phyloP scores from a whole-genome alignment of 495 filamentous ascomycete genomes.

The Beverwykella pulmonaria region DNA sequence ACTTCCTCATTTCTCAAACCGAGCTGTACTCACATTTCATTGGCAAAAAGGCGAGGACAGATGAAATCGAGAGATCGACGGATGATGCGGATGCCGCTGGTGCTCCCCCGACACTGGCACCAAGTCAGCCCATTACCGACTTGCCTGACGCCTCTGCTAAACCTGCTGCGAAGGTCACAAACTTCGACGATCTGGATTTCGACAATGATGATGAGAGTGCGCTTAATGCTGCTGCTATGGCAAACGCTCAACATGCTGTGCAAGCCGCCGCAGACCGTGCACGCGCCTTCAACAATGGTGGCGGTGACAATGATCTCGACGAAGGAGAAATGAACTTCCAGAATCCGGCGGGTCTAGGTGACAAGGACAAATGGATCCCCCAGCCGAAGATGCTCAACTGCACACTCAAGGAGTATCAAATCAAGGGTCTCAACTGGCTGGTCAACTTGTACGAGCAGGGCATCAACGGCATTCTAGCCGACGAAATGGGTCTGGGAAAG shows the following conservation, averaged over 20 bases:
- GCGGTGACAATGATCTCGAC: slow-evolving; percentile 62
- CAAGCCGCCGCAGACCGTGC: slow-evolving; percentile 93
- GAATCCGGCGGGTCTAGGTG: slow-evolving; percentile 91
- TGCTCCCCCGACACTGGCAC: slow-evolving; percentile 35
- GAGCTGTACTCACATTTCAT: slow-evolving; percentile 99
- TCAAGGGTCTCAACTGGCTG: slow-evolving; percentile 98
- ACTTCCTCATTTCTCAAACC: slow-evolving; percentile 98
- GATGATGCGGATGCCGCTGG: slow-evolving; percentile 70
- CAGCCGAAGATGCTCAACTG: slow-evolving; percentile 94
- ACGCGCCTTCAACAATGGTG: slow-evolving; percentile 81
- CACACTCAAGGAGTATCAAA: slow-evolving; percentile 95
- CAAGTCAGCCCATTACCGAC: slow-evolving; percentile 48
- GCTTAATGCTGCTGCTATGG: slow-evolving; percentile 80
- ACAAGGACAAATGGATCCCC: slow-evolving; percentile 75
- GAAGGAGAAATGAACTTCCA: slow-evolving; percentile 99
- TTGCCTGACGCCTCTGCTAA: slow-evolving; percentile 48
- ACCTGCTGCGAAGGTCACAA: slow-evolving; percentile 69
- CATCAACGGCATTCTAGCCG: slow-evolving; percentile 98
- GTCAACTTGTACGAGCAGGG: slow-evolving; percentile 99
- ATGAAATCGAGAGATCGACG: slow-evolving; percentile 86
- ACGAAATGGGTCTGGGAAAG: slow-evolving; percentile 99
- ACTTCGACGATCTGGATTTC: slow-evolving; percentile 93
- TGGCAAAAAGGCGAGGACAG: slow-evolving; percentile 96
- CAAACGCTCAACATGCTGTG: slow-evolving; percentile 95
- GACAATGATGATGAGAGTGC: slow-evolving; percentile 89